phyloP scores from a whole-genome alignment of 306 rosid species.

The Acacia confusa region DNA sequence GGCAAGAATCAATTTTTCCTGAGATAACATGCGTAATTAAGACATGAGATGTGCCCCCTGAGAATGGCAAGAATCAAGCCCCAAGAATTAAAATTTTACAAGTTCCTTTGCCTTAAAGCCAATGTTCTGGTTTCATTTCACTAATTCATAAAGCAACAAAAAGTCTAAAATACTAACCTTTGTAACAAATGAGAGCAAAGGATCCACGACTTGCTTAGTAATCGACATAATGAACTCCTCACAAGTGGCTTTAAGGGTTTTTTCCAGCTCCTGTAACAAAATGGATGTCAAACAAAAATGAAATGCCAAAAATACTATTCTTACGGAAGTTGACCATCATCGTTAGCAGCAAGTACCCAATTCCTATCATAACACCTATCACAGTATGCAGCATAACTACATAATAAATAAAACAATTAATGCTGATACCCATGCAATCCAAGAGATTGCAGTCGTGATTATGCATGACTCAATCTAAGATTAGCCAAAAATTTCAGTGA shows the following conservation, averaged over 20 bases:
- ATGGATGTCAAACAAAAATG: constrained; percentile 12
- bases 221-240: constrained; percentile 98
- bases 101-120: constrained; percentile 4
- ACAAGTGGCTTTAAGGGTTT: constrained; percentile 91
- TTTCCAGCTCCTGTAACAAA: constrained; percentile 85
- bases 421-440: background rate
- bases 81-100: constrained; percentile 14
- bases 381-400: background rate
- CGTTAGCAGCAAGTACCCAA: background rate
- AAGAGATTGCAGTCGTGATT: background rate
- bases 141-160: constrained; percentile 16
- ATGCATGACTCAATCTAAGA: background rate
- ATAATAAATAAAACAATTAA: constrained; percentile 10
- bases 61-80: background rate
- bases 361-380: background rate
- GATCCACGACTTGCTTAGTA: constrained; percentile 97
- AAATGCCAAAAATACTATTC: background rate
- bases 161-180: constrained; percentile 58
- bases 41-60: background rate
- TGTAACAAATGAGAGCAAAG: constrained; percentile 96
- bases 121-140: constrained; percentile 26
- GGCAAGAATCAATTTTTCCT: no score
- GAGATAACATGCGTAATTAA: constrained; percentile 14
- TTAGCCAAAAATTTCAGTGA: background rate
- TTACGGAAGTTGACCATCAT: background rate